phyloP scores from a whole-genome alignment of 2,329 filamentous ascomycete species.

The Boeremia lycopersici region DNA sequence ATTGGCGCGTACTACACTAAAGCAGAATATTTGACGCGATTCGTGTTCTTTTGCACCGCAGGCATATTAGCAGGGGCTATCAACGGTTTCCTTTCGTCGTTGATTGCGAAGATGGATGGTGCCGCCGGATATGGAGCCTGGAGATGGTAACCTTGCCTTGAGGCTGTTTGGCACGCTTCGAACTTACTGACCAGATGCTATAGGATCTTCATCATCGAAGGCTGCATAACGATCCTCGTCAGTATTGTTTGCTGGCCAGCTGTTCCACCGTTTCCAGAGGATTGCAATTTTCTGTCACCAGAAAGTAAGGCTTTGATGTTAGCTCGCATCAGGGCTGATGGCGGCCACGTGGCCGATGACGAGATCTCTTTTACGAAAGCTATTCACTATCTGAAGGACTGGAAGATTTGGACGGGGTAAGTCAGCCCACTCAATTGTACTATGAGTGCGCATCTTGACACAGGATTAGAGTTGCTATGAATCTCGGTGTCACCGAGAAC shows the following conservation, averaged over 20 bases:
- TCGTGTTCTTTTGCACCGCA: conserved; percentile 59
- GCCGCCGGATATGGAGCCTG: conserved; percentile 31
- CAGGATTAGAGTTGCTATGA: conserved; percentile 28
- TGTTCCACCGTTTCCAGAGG: conserved; percentile 57
- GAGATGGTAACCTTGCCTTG: conserved; percentile 36
- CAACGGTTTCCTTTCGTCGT: conserved; percentile 59
- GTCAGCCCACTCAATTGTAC: conserved; percentile 9
- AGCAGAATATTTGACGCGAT: conserved; percentile 59
- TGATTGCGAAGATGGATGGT: conserved; percentile 44
- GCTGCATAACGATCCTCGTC: conserved; percentile 57
- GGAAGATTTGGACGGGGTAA: conserved; percentile 62
- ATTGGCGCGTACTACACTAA: conserved; percentile 55
- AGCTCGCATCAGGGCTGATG: conserved; percentile 57
- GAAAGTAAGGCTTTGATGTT: conserved; percentile 59
- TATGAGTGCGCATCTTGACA: too few relatives aligned
- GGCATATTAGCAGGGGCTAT: conserved; percentile 62
- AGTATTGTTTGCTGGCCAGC: conserved; percentile 56
- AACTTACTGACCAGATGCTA: background rate
- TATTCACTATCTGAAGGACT: conserved; percentile 53
- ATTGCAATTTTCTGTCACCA: conserved; percentile 57
- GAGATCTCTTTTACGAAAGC: conserved; percentile 55
- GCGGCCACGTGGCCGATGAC: conserved; percentile 53
- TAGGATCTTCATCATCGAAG: conserved; percentile 67
- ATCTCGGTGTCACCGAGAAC: conserved; percentile 39
- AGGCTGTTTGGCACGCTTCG: background rate